Evolutionary conservation across 2,329 filamentous ascomycete genomes (phyloP), one percentile per base, ranked within the genome.

Genomic region (Ophiostoma ulmi): DNA sequence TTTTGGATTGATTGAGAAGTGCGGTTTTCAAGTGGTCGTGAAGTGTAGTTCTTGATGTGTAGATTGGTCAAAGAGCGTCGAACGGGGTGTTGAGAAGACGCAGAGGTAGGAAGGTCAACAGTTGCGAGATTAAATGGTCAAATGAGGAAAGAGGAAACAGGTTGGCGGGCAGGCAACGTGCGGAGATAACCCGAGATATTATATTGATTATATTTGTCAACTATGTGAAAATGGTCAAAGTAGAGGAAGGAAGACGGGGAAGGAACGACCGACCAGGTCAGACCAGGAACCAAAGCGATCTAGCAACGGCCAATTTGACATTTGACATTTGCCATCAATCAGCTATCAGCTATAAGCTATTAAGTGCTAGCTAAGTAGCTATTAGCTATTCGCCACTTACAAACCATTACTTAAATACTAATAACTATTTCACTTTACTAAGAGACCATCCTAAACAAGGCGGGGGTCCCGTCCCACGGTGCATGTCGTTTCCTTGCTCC

Each of bases 1-100:
- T 96, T 74, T 83, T 75, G 73, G 72, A 71, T 72, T 71, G 70
- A 58, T 65, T 48, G 31, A 4, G 20, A 20, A 39, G 44, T 11
- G 55, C 5, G 17, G 52, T 58, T 26, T 31, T 31, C 31, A 31
- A 31, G 31, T 31, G 31, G 31, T 31, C 31, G 31, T 31, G 3
- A 31, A 31, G 31, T 36, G 6, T 41, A 35, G 8, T 17, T 8
- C 11, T 44, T 5, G n/a, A 5, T 72, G 63, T 36, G 14, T 22
- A 22, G 55, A 5, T 4, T 20, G 44, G 6, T 58, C 17, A 48
- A 20, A n/a, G 44, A 20, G 44, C 38, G 38, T 20, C 66, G 6
- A 13, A 26, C 20, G 8, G 39, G n/a, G 36, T 65, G 5, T 65
- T 11, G 65, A 66, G 63, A 17, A 13, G 65, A 35, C 22, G 58